Conservation (phyloP, 2,329 filamentous ascomycete species). For the Hymenoscyphus albidus region DNA sequence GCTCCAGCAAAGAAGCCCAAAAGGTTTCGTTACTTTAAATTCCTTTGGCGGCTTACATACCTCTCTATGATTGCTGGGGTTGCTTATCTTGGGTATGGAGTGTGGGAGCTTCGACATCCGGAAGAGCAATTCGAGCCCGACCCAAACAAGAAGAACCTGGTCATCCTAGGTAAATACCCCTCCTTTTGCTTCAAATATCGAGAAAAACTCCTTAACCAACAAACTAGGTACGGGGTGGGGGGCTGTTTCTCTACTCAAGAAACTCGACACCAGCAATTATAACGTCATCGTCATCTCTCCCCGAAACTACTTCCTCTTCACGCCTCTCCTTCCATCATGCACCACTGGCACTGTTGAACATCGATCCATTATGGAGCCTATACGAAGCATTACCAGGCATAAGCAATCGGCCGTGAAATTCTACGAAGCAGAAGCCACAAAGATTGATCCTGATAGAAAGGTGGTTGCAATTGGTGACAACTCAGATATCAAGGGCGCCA, state of each 20-base stretch:
- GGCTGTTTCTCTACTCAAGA: slow-evolving; percentile 94
- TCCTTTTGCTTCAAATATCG: slow-evolving; percentile 17
- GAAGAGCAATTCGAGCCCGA: slow-evolving; percentile 74
- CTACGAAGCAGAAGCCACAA: slow-evolving; percentile 96
- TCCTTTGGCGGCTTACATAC: slow-evolving; percentile 80
- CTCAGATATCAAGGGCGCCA: slow-evolving; percentile 85
- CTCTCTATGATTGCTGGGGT: slow-evolving; percentile 66
- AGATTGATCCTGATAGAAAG: slow-evolving; percentile 89
- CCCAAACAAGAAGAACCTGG: slow-evolving; percentile 91
- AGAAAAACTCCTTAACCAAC: not conserved
- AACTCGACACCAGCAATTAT: slow-evolving; percentile 98
- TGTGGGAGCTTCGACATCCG: slow-evolving; percentile 80
- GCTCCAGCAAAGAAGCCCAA: slow-evolving; percentile 48
- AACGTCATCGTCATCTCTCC: slow-evolving; percentile 97
- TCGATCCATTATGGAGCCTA: slow-evolving; percentile 98
- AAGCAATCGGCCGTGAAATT: slow-evolving; percentile 92
- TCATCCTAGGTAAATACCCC: slow-evolving; percentile 71
- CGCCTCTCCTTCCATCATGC: slow-evolving; percentile 92
- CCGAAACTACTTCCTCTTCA: slow-evolving; percentile 99
- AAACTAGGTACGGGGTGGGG: slow-evolving; percentile 86
- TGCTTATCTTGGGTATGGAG: slow-evolving; percentile 71
- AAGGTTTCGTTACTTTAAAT: slow-evolving; percentile 68
- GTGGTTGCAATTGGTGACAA: slow-evolving; percentile 86
- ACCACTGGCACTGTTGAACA: slow-evolving; percentile 97
- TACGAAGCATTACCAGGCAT: slow-evolving; percentile 91